phyloP scores from a whole-genome alignment of 768 basidiomycete genomes.

The Cystofilobasidium macerans region DNA sequence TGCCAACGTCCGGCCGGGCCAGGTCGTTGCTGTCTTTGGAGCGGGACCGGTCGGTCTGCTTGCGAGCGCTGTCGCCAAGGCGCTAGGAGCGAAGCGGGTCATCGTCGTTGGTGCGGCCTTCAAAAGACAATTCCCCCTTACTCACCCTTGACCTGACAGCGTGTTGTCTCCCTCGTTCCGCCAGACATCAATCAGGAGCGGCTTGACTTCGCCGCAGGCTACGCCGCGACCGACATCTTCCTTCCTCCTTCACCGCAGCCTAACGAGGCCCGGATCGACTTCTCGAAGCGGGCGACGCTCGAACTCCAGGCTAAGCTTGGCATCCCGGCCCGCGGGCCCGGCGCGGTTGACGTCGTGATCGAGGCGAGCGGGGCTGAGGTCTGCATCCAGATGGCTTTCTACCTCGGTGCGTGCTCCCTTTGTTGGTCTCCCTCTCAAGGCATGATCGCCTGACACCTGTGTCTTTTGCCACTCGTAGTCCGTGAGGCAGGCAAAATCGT shows the following conservation, averaged over 20 bases:
- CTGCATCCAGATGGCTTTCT: conserved; percentile 75
- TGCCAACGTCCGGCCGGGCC: conserved; percentile 58
- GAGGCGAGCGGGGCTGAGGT: conserved; percentile 89
- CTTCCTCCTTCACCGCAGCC: conserved; percentile 52
- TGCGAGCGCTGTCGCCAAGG: conserved; percentile 68
- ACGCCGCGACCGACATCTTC: conserved; percentile 64
- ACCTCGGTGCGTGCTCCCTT: conserved; percentile 44
- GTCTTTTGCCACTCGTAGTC: not conserved
- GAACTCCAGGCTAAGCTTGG: conserved; percentile 55
- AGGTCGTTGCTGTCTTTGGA: conserved; percentile 74
- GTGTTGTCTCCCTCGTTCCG: too few relatives aligned
- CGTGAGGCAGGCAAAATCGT: conserved; percentile 18
- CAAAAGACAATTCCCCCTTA: conserved; percentile 32
- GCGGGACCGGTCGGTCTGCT: conserved; percentile 39
- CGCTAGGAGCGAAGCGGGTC: conserved; percentile 71
- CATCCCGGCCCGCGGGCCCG: conserved; percentile 58
- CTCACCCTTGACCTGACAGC: not conserved
- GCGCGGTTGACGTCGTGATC: conserved; percentile 70
- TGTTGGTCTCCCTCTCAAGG: conserved; percentile 40
- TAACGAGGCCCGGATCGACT: conserved; percentile 58
- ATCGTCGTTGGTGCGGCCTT: conserved; percentile 64
- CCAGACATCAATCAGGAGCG: conserved; percentile 46
- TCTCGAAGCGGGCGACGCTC: conserved; percentile 60
- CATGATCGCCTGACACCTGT: not conserved
- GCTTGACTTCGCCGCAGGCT: conserved; percentile 72